A percentile compares a stretch with the other conserved stretches of the same genome.
Evolutionary conservation across 441 rosid species (phyloP).

Genomic region (Manihot esculenta): DNA sequence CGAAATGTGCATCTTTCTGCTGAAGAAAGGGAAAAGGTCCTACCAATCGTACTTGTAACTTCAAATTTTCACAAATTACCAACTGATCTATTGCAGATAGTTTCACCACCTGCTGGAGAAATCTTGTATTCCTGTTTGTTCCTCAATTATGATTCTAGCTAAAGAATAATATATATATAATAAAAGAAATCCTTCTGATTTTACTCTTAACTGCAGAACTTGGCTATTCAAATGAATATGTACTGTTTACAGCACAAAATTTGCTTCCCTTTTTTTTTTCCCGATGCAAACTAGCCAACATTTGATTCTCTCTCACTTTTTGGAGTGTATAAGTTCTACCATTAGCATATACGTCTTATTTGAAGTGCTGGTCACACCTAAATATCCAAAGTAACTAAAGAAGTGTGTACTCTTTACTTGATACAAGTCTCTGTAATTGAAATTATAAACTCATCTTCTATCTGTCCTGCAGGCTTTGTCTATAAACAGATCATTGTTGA

Average conservation of each 20-base stretch:
- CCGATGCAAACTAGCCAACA: not conserved
- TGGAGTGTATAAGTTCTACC: slow-evolving; percentile 3
- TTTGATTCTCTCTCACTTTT: not conserved
- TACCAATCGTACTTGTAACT: not conserved
- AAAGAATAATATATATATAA: no score
- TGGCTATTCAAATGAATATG: not conserved
- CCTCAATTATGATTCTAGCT: not conserved
- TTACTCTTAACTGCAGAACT: no score
- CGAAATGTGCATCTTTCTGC: slow-evolving; percentile 74
- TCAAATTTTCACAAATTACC: not conserved
- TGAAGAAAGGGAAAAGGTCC: slow-evolving; percentile 67
- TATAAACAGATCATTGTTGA: slow-evolving; percentile 55
- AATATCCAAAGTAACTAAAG: no score
- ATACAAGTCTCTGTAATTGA: not conserved
- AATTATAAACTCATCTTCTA: not conserved
- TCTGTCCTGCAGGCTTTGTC: slow-evolving; percentile 67
- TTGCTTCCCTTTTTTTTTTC: not conserved
- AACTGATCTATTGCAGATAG: not conserved
- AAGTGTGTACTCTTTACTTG: not conserved
- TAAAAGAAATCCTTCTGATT: no score
- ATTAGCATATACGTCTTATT: not conserved
- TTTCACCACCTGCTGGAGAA: not conserved
- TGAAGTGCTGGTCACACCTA: no score
- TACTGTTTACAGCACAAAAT: not conserved
- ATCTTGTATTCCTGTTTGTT: not conserved